Conservation (phyloP, 108 stramenopile species). For the Cyclotella choctawhatcheeana region DNA sequence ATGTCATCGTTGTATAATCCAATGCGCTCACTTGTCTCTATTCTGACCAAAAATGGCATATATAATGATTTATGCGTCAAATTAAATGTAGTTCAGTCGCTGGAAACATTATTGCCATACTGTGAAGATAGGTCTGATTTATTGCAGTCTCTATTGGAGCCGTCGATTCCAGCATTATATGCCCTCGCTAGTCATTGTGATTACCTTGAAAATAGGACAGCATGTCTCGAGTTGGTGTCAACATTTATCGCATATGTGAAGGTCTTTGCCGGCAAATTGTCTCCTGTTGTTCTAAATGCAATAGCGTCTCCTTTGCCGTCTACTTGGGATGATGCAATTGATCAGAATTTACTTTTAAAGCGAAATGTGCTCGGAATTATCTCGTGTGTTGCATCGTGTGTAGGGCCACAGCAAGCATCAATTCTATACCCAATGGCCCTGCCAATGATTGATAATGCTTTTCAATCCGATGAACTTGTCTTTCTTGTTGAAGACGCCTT, state of each 20-base stretch:
- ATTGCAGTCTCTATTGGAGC: constrained; percentile 30
- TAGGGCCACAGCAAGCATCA: constrained; percentile 31
- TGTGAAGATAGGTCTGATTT: constrained; percentile 24
- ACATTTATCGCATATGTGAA: constrained; percentile 29
- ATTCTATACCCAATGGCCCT: constrained; percentile 46
- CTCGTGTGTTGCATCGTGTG: constrained; percentile 37
- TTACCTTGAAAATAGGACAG: constrained; percentile 38
- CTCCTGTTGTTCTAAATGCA: constrained; percentile 33
- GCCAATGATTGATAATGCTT: constrained; percentile 52
- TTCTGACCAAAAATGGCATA: constrained; percentile 11
- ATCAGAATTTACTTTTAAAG: constrained; percentile 45
- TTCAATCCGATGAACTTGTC: constrained; percentile 36
- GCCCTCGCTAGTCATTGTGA: constrained; percentile 41
- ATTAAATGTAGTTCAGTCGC: constrained; percentile 33
- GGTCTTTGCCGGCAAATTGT: constrained; percentile 21
- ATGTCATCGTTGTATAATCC: constrained; percentile 29
- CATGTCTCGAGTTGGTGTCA: constrained; percentile 44
- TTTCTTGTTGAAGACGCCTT: constrained; percentile 51
- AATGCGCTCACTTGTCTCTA: constrained; percentile 22
- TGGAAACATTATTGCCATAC: constrained; percentile 38
- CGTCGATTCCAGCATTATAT: constrained; percentile 26
- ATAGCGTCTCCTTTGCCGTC: constrained; percentile 38
- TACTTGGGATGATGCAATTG: constrained; percentile 45
- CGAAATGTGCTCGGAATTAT: constrained; percentile 45
- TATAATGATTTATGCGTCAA: constrained; percentile 37